Percentiles rank a stretch among this genome's conserved stretches.
Evolutionary conservation across 768 basidiomycete genomes (phyloP).

Genomic region (Porpolomopsis calyptriformis): DNA sequence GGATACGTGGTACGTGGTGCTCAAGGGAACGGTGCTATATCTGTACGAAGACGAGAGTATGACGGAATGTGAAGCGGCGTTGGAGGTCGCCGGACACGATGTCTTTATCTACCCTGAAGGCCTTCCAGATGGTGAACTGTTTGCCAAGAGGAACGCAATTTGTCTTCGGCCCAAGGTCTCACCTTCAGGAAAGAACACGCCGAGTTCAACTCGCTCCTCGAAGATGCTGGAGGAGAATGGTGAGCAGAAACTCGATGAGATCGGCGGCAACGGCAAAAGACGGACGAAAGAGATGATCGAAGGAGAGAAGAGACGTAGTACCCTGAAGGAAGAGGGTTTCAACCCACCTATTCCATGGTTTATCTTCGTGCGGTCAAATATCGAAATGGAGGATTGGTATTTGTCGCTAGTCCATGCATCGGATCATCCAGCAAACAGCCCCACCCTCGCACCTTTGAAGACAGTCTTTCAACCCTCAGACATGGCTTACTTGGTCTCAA

Average conservation of each 20-base stretch:
- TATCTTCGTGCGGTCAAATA: slow-evolving; percentile 79
- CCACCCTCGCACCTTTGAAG: slow-evolving; percentile 48
- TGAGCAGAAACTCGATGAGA: too few species aligned
- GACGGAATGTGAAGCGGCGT: slow-evolving; percentile 84
- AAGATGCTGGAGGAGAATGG: slow-evolving; percentile 19
- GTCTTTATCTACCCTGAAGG: slow-evolving; percentile 68
- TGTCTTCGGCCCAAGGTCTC: slow-evolving; percentile 49
- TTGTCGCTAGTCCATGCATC: slow-evolving; percentile 69
- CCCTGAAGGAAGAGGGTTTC: slow-evolving; percentile 42
- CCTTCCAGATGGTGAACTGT: slow-evolving; percentile 79
- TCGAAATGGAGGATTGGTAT: slow-evolving; percentile 98
- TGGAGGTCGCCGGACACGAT: slow-evolving; percentile 72
- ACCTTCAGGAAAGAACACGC: slow-evolving; percentile 26
- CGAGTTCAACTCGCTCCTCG: too few species aligned
- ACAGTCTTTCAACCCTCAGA: slow-evolving; percentile 63
- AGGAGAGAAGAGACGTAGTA: slow-evolving; percentile 34
- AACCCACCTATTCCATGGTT: slow-evolving; percentile 71
- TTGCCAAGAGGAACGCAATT: slow-evolving; percentile 82
- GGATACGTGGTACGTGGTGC: slow-evolving; percentile 85
- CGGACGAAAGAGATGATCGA: slow-evolving; percentile 2
- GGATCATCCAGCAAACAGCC: slow-evolving; percentile 48
- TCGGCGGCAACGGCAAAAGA: too few species aligned
- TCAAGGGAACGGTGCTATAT: slow-evolving; percentile 87
- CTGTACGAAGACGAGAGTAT: slow-evolving; percentile 89
- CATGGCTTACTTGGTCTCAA: slow-evolving; percentile 75